A percentile compares a stretch with the other conserved stretches of the same genome.
Evolutionary conservation across 1,284 basidiomycete species (phyloP).

Genomic region (Pseudomicrostroma phylloplanum): DNA sequence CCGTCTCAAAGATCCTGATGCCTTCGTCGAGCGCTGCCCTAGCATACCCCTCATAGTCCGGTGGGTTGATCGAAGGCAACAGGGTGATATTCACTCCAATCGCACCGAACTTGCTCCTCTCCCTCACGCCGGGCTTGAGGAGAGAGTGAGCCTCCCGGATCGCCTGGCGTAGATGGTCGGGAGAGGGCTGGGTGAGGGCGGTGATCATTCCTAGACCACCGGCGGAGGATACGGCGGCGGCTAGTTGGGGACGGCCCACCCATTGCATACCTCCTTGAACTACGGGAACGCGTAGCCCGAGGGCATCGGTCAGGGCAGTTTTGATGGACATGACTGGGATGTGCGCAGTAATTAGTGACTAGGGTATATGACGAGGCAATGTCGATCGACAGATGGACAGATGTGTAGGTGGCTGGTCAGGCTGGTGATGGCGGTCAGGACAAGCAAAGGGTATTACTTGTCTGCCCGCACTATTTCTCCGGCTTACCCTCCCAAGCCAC

Average conservation of each 20-base stretch:
- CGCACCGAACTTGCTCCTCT: slow-evolving; percentile 32
- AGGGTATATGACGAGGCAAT: no score
- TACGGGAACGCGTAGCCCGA: slow-evolving; percentile 50
- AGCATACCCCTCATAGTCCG: slow-evolving; percentile 79
- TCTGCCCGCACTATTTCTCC: no score
- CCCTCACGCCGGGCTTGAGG: slow-evolving; percentile 25
- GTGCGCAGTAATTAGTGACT: no score
- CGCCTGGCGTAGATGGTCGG: slow-evolving; percentile 74
- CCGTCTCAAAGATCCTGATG: slow-evolving; percentile 84
- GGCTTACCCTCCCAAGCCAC: no score
- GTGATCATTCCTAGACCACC: slow-evolving; percentile 84
- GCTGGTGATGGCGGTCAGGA: no score
- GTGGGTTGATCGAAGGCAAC: slow-evolving; percentile 79
- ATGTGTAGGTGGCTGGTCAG: no score
- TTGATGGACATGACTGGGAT: slow-evolving; percentile 33
- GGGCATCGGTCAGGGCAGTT: slow-evolving; percentile 49
- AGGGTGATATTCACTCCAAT: slow-evolving; percentile 84
- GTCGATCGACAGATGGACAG: no score
- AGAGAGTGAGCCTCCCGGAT: slow-evolving; percentile 65
- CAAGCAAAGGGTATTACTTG: no score
- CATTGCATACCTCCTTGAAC: slow-evolving; percentile 54
- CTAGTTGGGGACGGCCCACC: slow-evolving; percentile 70
- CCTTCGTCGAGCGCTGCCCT: slow-evolving; percentile 78
- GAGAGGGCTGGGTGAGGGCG: slow-evolving; percentile 75
- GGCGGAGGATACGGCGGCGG: slow-evolving; percentile 74